Conservation (phyloP, 1,139 yeast species). For the Pichia sp. region DNA sequence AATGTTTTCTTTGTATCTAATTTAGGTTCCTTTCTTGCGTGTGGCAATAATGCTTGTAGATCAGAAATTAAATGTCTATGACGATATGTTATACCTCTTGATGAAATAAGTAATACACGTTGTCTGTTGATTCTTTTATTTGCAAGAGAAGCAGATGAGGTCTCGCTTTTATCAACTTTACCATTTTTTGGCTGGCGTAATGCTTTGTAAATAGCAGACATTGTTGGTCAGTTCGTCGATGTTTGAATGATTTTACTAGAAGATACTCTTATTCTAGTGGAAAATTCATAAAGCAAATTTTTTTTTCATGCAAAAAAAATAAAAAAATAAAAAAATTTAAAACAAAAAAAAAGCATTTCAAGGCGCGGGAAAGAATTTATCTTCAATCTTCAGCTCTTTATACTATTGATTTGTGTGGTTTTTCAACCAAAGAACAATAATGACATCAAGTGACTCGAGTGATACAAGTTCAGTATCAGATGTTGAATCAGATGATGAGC, state of each 20-base stretch:
- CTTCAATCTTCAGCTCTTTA: not conserved
- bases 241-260: not conserved
- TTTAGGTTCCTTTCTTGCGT: constrained; percentile 94
- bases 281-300: not conserved
- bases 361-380: constrained; percentile 1
- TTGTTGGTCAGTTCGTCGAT: constrained; percentile 18
- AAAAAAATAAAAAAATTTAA: not conserved
- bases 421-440: not conserved
- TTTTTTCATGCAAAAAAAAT: not conserved
- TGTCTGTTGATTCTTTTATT: constrained; percentile 60
- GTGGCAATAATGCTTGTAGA: constrained; percentile 75
- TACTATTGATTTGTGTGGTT: not conserved
- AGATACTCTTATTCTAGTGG: too few species aligned
- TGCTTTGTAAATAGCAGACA: constrained; percentile 58
- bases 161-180: constrained; percentile 18
- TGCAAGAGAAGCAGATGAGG: not conserved
- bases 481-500: not conserved
- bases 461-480: not conserved
- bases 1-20: constrained; percentile 88
- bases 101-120: constrained; percentile 78
- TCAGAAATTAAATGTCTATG: constrained; percentile 93
- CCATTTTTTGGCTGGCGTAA: constrained; percentile 40
- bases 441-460: not conserved
- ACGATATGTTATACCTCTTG: constrained; percentile 90
- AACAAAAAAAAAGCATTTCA: not conserved